Evolutionary conservation across 2,329 filamentous ascomycete genomes (phyloP).

Genomic region (Podosphaera fusca): DNA sequence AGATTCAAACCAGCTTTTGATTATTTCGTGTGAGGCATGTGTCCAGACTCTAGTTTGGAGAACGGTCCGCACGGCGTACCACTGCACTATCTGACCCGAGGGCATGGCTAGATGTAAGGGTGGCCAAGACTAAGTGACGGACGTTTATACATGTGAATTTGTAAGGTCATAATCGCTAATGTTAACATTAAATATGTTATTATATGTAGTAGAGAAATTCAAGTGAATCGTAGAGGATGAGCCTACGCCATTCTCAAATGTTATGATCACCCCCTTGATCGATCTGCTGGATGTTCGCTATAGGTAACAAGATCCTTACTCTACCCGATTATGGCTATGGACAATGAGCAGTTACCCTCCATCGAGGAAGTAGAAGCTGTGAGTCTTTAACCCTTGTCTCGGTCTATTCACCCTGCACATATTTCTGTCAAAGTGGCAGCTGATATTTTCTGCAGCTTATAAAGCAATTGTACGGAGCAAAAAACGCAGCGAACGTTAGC

Average conservation of each 20-base stretch:
- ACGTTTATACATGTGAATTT: too few species aligned
- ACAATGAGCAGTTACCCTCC: constrained; percentile 10
- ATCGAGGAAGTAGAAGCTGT: constrained; percentile 14
- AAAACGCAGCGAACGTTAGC: constrained; percentile 19
- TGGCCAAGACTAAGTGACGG: too few species aligned
- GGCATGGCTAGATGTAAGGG: too few species aligned
- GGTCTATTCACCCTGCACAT: neutral
- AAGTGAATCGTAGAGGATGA: constrained; percentile 1
- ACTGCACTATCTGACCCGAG: too few species aligned
- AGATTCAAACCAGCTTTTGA: too few species aligned
- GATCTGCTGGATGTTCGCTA: neutral
- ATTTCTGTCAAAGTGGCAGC: neutral
- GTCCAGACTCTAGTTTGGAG: too few species aligned
- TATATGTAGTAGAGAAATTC: neutral
- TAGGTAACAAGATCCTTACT: neutral
- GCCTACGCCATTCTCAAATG: neutral
- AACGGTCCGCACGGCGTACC: too few species aligned
- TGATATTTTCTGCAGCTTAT: constrained; percentile 19
- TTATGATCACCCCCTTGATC: neutral
- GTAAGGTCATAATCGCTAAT: too few species aligned
- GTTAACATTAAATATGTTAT: too few species aligned
- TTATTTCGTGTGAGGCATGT: too few species aligned
- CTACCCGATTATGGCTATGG: constrained; percentile 6
- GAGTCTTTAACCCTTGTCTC: constrained; percentile 3
- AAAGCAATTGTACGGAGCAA: constrained; percentile 25